Evolutionary conservation across 2,329 filamentous ascomycete genomes (phyloP), one percentile per base, ranked within the genome.

Genomic region (Microsporum audouinii): DNA sequence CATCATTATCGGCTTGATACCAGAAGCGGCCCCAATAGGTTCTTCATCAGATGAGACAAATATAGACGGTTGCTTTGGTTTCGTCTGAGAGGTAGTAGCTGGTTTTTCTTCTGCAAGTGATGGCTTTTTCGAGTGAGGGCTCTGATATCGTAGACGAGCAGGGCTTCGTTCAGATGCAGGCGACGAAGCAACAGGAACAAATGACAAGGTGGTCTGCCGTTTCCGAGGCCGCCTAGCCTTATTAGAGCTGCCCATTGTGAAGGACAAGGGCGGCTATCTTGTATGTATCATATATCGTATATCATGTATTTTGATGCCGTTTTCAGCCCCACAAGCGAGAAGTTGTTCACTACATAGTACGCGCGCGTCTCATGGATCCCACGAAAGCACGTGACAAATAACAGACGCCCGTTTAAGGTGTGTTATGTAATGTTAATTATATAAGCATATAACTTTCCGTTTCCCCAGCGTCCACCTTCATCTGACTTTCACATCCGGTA

Each of bases 201-300:
- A 78, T n/a, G 73, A 65, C 43, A 78, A 71, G 56, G 73, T 74
- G 58, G 76, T 75, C 66, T 78, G 76, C 65, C 63, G 57, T 57
- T 65, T 63, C 17, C 55, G 55, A 29, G 31, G 6, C 31, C 29
- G 31, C 14, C 29, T 58, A 23, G 27, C 41, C 17, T 36, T 23
- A 23, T 27, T 43, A 14, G 47, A 23, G n/a, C 31, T 45, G 34
- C 58, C 38, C 61, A 62, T 62, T 49, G 33, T 33, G 31, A 33
- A 29, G 12, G 12, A 14, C n/a, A 29, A 29, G 38, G 17, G 39
- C 39, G 14, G 39, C 39, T n/a, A 43, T 23, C 17, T 23, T 23
- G 14, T n/a, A 41, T 29, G 23, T 23, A 23, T 36, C 34, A 36
- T 5, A 29, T 47, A 8, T 23, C 6, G 2, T 17, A 27, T 29